phyloP scores from a whole-genome alignment of 2,329 filamentous ascomycete species.

The Gaeumannomyces tritici region DNA sequence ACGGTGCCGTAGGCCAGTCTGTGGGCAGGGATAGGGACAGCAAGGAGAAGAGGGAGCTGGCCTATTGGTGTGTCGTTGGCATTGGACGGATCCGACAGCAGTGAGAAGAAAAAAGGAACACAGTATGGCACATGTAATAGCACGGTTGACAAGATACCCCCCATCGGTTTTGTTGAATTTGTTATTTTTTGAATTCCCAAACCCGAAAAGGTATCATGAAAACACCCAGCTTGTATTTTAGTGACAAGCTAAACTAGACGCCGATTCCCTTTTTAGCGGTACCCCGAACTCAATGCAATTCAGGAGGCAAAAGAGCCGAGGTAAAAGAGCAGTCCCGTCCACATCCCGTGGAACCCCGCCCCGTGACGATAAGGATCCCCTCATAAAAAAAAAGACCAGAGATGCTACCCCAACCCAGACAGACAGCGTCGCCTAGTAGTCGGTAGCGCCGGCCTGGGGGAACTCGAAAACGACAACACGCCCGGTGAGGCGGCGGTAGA shows the following conservation, averaged over 20 bases:
- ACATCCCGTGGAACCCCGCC: background rate
- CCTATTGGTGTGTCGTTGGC: conserved; percentile 92
- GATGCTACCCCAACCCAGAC: background rate
- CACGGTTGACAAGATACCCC: background rate
- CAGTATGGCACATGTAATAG: background rate
- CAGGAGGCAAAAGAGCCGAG: conserved; percentile 4
- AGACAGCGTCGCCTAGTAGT: conserved; percentile 59
- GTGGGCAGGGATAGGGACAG: conserved; percentile 46
- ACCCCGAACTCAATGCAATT: conserved; percentile 7
- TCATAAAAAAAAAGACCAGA: background rate
- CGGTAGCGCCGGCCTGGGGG: conserved; percentile 69
- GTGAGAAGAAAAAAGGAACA: conserved; percentile 7
- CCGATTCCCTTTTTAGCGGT: conserved; percentile 15
- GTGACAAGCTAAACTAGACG: conserved; percentile 20
- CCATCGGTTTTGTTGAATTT: conserved; percentile 1
- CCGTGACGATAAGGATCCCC: conserved; percentile 1
- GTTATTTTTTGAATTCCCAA: background rate
- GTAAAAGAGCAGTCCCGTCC: background rate
- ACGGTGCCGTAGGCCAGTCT: conserved; percentile 52
- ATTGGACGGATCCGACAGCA: conserved; percentile 65
- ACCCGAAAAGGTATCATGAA: conserved; percentile 5
- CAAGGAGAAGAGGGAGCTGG: conserved; percentile 76
- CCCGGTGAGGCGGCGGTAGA: conserved; percentile 96
- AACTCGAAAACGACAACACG: conserved; percentile 98
- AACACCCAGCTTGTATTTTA: conserved; percentile 5